These are phyloP conservation scores for Barnettozyma sucrosica DNA, from an alignment of 805 yeast genomes.

Conservation along the genomic window DNA sequence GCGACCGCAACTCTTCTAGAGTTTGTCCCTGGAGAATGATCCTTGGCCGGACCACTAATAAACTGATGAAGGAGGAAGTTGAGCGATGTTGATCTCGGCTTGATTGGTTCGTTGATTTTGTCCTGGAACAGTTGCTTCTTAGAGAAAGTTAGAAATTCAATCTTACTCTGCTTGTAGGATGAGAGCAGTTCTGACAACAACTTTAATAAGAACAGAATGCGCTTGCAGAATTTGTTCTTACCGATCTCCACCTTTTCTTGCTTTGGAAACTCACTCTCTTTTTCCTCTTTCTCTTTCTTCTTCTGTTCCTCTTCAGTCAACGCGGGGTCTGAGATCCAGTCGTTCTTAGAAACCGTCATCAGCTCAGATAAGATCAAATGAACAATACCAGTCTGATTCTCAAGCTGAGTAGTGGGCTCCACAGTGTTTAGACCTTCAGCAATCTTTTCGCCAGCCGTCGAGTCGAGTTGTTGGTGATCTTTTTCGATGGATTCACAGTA, in stretches of 20 bases:
- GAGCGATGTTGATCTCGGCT: constrained; percentile 72
- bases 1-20: constrained; percentile 52
- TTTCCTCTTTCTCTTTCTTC: constrained; percentile 27
- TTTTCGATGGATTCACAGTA: constrained; percentile 9
- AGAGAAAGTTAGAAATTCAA: constrained; percentile 75
- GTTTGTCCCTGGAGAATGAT: constrained; percentile 27
- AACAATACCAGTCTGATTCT: constrained; percentile 50
- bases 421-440: constrained; percentile 2
- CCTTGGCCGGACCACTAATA: constrained; percentile 39
- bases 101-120: constrained; percentile 32
- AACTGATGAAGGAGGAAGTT: constrained; percentile 75
- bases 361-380: constrained; percentile 59
- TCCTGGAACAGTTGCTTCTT: constrained; percentile 38
- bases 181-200: constrained; percentile 63
- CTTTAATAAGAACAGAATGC: constrained; percentile 64
- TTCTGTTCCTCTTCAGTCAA: constrained; percentile 23
- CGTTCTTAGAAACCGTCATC: constrained; percentile 41
- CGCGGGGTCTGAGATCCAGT: constrained; percentile 36
- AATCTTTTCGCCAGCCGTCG: constrained; percentile 11
- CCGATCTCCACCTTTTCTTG: constrained; percentile 31
- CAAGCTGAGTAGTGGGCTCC: constrained; percentile 11
- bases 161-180: constrained; percentile 75
- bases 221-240: constrained; percentile 53
- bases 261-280: constrained; percentile 22
- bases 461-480: constrained; percentile 18